These are phyloP conservation scores for Diaporthe humulicola DNA, from an alignment of 2,329 filamentous ascomycete genomes.

Conservation along the genomic window DNA sequence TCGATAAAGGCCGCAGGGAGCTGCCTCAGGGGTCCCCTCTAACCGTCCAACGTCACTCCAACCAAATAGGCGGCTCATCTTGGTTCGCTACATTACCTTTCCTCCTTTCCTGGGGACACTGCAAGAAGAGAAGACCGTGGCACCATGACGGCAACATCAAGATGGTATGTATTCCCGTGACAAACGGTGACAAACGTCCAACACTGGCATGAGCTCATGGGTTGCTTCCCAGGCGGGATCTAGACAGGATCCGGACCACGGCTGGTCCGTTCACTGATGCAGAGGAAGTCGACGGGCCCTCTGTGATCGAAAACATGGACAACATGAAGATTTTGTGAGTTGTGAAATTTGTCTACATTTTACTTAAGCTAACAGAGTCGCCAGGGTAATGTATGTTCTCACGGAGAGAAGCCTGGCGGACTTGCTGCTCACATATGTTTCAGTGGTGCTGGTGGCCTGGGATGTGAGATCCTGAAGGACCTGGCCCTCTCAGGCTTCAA, in stretches of 20 bases:
- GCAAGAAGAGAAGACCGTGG: not conserved
- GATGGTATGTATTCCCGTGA: conserved; percentile 49
- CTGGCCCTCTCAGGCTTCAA: conserved; percentile 95
- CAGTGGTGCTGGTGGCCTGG: conserved; percentile 92
- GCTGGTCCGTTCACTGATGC: conserved; percentile 86
- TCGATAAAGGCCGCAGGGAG: conserved; percentile 38
- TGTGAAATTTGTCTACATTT: not conserved
- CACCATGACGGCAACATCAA: conserved; percentile 40
- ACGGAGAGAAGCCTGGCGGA: conserved; percentile 33
- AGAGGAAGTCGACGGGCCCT: conserved; percentile 65
- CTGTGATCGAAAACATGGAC: conserved; percentile 69
- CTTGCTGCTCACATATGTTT: conserved; percentile 39
- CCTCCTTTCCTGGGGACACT: not conserved
- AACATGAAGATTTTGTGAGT: conserved; percentile 82
- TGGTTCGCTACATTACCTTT: not conserved
- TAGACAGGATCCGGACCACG: conserved; percentile 83
- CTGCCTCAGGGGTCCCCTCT: conserved; percentile 27
- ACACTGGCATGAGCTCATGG: conserved; percentile 22
- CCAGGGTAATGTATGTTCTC: conserved; percentile 64
- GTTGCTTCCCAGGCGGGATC: conserved; percentile 75
- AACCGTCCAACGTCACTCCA: conserved; percentile 22
- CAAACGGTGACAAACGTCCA: not conserved
- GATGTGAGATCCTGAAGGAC: conserved; percentile 97
- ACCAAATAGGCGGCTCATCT: not conserved
- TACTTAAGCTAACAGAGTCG: conserved; percentile 43